Conservation (phyloP, 1,284 basidiomycete genomes). For the Papiliotrema flavescens region DNA sequence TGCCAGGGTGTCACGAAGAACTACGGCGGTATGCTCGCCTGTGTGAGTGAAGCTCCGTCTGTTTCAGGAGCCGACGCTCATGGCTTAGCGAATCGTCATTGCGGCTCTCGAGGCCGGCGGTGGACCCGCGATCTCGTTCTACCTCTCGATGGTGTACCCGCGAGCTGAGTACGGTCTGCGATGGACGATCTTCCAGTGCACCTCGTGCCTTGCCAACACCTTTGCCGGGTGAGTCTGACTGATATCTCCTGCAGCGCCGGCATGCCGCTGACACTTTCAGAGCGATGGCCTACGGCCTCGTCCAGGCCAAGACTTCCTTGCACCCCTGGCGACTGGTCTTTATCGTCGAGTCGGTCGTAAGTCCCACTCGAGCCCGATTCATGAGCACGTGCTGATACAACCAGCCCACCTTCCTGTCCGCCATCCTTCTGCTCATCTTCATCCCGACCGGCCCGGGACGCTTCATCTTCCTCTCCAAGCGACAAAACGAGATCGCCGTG, state of each 20-base stretch:
- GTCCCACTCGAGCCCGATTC: not conserved
- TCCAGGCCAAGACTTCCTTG: conserved; percentile 13
- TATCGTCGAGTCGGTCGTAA: conserved; percentile 15
- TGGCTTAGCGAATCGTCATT: conserved; percentile 13
- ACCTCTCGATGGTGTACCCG: conserved; percentile 18
- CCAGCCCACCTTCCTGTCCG: conserved; percentile 14
- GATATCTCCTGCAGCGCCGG: not conserved
- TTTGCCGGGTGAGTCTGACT: conserved; percentile 13
- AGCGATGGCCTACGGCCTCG: conserved; percentile 16
- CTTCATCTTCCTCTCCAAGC: conserved; percentile 11
- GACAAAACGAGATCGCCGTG: conserved; percentile 13
- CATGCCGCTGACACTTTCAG: conserved; percentile 1
- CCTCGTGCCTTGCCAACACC: conserved; percentile 12
- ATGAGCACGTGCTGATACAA: not conserved
- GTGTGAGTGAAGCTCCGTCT: conserved; percentile 6
- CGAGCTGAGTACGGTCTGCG: conserved; percentile 14
- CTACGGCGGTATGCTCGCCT: conserved; percentile 15
- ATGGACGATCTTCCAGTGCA: conserved; percentile 16
- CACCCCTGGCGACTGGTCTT: conserved; percentile 15
- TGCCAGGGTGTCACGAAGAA: conserved; percentile 13
- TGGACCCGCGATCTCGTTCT: conserved; percentile 15
- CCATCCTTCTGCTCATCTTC: conserved; percentile 10
- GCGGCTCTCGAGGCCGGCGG: conserved; percentile 16
- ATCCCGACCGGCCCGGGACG: conserved; percentile 9
- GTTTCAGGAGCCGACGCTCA: not conserved